phyloP scores from a whole-genome alignment of 345 rosid genomes.

The Nasturtium officinale region DNA sequence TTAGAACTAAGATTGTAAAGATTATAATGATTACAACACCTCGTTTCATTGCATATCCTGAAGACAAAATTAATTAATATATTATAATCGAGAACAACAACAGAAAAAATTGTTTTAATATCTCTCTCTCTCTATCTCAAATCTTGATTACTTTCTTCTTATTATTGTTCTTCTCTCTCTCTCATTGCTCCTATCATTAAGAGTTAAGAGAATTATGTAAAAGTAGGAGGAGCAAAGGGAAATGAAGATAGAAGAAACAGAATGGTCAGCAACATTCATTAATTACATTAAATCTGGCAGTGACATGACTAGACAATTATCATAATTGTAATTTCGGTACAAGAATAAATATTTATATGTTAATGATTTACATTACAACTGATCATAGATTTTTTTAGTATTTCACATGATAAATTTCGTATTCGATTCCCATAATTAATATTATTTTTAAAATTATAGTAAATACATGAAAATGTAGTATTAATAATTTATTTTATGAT shows the following conservation, averaged over 20 bases:
- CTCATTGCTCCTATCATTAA: background rate
- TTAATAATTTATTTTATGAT: too few species aligned
- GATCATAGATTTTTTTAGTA: background rate
- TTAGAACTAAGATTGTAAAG: conserved; percentile 21
- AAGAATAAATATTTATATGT: background rate
- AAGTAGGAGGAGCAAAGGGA: conserved; percentile 9
- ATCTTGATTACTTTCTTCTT: conserved; percentile 4
- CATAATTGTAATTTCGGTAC: conserved; percentile 20
- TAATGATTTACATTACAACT: background rate
- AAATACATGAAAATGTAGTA: too few species aligned
- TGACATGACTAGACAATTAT: conserved; percentile 38
- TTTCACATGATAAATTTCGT: background rate
- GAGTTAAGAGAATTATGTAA: conserved; percentile 7
- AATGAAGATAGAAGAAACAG: conserved; percentile 17
- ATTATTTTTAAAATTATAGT: too few species aligned
- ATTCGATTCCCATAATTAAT: background rate
- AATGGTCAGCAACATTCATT: conserved; percentile 31
- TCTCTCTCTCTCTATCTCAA: background rate
- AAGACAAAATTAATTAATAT: background rate
- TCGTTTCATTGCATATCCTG: conserved; percentile 38
- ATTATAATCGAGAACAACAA: background rate
- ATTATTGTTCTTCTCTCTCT: background rate
- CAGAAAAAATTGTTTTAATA: background rate
- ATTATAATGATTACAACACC: conserved; percentile 23
- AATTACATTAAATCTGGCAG: conserved; percentile 32